Evolutionary conservation across 2,329 filamentous ascomycete species (phyloP).

Genomic region (Microthyrium microscopicum): DNA sequence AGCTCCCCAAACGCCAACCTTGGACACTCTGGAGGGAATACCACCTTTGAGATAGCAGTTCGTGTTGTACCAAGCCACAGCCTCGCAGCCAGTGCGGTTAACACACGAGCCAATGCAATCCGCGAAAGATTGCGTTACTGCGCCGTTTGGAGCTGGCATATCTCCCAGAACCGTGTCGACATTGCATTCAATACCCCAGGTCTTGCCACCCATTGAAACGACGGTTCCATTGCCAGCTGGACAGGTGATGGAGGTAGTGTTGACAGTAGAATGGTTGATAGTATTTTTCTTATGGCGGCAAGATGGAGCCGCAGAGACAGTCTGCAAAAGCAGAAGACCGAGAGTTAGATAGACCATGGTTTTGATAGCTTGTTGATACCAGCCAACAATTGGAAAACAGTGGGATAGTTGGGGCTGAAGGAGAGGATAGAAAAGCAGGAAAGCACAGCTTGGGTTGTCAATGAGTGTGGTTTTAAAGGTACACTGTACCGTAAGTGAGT

Average conservation of each 20-base stretch:
- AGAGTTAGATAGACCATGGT: no score
- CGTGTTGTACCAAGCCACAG: constrained; percentile 1
- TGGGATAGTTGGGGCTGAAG: no score
- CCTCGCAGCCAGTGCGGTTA: background rate
- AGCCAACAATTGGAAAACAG: no score
- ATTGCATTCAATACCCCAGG: constrained; percentile 3
- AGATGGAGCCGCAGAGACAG: no score
- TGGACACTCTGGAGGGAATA: background rate
- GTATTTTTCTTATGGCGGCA: constrained; percentile 9
- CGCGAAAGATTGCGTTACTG: background rate
- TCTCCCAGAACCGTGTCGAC: constrained; percentile 3
- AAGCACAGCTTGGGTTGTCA: no score
- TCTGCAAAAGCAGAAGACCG: no score
- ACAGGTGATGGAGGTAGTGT: no score
- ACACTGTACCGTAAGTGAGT: no score
- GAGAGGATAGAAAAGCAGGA: no score
- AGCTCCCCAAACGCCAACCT: constrained; percentile 3
- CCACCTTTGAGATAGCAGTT: constrained; percentile 2
- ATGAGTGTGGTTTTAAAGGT: no score
- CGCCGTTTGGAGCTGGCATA: constrained; percentile 6
- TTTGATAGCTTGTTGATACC: no score
- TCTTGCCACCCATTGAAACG: background rate
- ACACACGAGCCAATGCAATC: constrained; percentile 2
- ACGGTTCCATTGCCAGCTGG: background rate
- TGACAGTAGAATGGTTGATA: constrained; percentile 24